These are phyloP conservation scores for Colletotrichum sp. DNA, from an alignment of 2,329 filamentous ascomycete species.

Conservation along the genomic window DNA sequence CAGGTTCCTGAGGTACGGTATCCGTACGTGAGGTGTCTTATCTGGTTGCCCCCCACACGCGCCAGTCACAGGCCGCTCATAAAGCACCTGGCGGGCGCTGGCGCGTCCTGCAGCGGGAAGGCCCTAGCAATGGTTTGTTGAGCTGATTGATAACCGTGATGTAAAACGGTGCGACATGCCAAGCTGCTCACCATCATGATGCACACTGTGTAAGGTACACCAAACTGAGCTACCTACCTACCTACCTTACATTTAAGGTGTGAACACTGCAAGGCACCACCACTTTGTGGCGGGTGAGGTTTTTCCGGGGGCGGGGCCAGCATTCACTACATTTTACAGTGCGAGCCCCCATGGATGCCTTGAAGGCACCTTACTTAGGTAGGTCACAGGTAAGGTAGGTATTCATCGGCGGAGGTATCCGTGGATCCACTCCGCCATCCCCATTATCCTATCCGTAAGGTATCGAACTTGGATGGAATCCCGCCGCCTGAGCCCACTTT, in stretches of 20 bases:
- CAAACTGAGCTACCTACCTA: too few relatives aligned
- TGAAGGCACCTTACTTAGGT: not conserved
- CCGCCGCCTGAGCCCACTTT: not conserved
- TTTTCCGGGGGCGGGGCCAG: not conserved
- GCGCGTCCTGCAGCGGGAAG: not conserved
- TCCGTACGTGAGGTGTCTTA: not conserved
- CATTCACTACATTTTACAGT: not conserved
- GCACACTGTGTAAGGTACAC: not conserved
- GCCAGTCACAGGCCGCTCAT: conserved; percentile 5
- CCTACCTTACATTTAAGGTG: not conserved
- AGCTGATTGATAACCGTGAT: conserved; percentile 15
- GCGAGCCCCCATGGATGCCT: not conserved
- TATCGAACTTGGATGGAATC: not conserved
- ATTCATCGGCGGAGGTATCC: not conserved
- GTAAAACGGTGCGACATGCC: conserved; percentile 2
- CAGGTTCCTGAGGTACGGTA: not conserved
- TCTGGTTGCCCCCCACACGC: conserved; percentile 10
- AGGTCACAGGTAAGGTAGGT: not conserved
- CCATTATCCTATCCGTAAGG: not conserved
- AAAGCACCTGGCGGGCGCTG: conserved; percentile 1
- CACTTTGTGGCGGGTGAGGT: too few relatives aligned
- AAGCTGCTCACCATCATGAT: not conserved
- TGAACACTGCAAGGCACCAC: not conserved
- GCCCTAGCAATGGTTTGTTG: not conserved
- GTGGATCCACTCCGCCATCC: not conserved